Evolutionary conservation across 169 alveolate species (phyloP).

Genomic region (Theileria sp.): DNA sequence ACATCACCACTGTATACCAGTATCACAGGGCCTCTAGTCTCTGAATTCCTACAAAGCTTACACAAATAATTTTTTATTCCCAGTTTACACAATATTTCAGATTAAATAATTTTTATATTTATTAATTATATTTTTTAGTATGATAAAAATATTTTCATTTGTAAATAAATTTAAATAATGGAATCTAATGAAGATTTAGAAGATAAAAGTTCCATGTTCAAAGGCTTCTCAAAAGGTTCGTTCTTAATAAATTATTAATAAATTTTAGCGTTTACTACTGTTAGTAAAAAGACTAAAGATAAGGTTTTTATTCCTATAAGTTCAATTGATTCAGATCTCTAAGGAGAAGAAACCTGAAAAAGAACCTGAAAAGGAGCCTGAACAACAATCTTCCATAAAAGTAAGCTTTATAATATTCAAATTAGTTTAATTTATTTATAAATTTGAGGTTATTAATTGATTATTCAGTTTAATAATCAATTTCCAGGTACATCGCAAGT

Average conservation of each 20-base stretch:
- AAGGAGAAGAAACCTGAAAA: background rate
- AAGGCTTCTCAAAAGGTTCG: slow-evolving; percentile 26
- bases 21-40: slow-evolving; percentile 22
- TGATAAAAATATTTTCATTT: background rate
- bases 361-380: slow-evolving; percentile 2
- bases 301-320: background rate
- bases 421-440: background rate
- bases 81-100: background rate
- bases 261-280: background rate
- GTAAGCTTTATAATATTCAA: background rate
- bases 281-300: slow-evolving; percentile 5
- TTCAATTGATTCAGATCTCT: background rate
- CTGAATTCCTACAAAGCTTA: slow-evolving; percentile 16
- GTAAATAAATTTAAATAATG: background rate
- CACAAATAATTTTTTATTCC: background rate
- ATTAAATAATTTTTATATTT: background rate
- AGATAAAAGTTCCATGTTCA: slow-evolving; percentile 5
- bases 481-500: slow-evolving; percentile 7
- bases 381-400: background rate
- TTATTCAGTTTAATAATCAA: background rate
- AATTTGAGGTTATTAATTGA: background rate
- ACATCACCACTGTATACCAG: slow-evolving; percentile 39
- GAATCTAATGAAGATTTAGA: slow-evolving; percentile 14
- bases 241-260: background rate
- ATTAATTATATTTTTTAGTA: background rate